A percentile compares a stretch with the other conserved stretches of the same genome.
Evolutionary conservation across 768 basidiomycete genomes (phyloP).

Genomic region (Gloeopeniophorella convolvens): DNA sequence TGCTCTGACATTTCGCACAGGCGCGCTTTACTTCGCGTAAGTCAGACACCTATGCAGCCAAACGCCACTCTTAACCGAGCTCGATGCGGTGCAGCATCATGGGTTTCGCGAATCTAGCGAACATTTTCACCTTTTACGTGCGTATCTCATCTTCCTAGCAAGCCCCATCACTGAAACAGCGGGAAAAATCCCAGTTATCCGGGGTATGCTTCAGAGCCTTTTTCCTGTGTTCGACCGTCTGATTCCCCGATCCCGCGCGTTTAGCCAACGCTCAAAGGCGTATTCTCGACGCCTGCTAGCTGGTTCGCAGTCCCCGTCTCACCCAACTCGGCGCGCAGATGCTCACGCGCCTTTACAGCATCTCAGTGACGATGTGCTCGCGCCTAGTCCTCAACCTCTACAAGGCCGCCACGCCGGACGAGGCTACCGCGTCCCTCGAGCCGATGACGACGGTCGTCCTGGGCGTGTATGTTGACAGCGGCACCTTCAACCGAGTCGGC

Average conservation of each 20-base stretch:
- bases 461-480: constrained; percentile 19
- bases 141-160: constrained; percentile 1
- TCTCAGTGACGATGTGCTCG: constrained; percentile 47
- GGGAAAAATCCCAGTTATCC: constrained; percentile 16
- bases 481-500: not conserved
- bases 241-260: constrained; percentile 19
- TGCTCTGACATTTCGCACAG: constrained; percentile 25
- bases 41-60: constrained; percentile 17
- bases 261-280: constrained; percentile 41
- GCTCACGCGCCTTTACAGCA: constrained; percentile 25
- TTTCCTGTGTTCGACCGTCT: constrained; percentile 21
- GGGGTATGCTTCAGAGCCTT: constrained; percentile 15
- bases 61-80: not conserved
- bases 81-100: constrained; percentile 35
- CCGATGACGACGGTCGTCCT: constrained; percentile 21
- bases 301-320: constrained; percentile 28
- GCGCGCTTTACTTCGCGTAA: constrained; percentile 52
- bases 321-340: not conserved
- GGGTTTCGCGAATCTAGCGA: constrained; percentile 44
- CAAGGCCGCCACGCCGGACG: constrained; percentile 27
- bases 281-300: constrained; percentile 45
- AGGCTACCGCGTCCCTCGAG: not conserved
- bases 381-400: constrained; percentile 53
- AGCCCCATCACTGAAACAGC: not conserved
- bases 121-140: constrained; percentile 38